Conservation (phyloP, 2,329 filamentous ascomycete species). For the Scleromitrula shiraiana region DNA sequence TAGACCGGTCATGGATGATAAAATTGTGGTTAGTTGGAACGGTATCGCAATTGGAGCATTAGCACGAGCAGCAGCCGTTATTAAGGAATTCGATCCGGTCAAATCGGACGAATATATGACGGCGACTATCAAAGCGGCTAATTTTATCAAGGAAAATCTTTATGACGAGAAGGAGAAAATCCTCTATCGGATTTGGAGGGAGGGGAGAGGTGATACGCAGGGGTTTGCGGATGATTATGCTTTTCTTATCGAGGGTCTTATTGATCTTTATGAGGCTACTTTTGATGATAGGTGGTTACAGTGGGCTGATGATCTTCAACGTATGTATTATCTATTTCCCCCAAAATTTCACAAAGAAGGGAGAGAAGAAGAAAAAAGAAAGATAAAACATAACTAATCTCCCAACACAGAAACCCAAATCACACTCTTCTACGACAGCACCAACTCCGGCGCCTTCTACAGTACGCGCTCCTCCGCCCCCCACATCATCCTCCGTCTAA, state of each 20-base stretch:
- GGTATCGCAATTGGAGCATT: conserved; percentile 79
- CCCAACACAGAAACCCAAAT: conserved; percentile 57
- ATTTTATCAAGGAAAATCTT: conserved; percentile 65
- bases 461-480: conserved; percentile 54
- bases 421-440: conserved; percentile 64
- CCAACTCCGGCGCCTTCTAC: conserved; percentile 55
- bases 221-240: conserved; percentile 95
- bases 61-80: conserved; percentile 62
- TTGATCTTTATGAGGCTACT: conserved; percentile 79
- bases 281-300: conserved; percentile 66
- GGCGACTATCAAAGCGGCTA: conserved; percentile 59
- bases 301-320: conserved; percentile 76
- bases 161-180: conserved; percentile 57
- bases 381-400: conserved; percentile 5
- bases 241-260: conserved; percentile 72
- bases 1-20: conserved; percentile 74
- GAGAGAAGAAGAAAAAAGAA: no score
- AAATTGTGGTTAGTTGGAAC: conserved; percentile 82
- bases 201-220: conserved; percentile 53
- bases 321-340: conserved; percentile 34
- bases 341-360: no score
- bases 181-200: conserved; percentile 68
- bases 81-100: conserved; percentile 52
- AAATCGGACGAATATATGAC: conserved; percentile 53
- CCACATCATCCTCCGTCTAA: conserved; percentile 75